These are phyloP conservation scores for Arthrobotrys sphaeroides DNA, from an alignment of 2,329 filamentous ascomycete genomes.

Conservation along the genomic window DNA sequence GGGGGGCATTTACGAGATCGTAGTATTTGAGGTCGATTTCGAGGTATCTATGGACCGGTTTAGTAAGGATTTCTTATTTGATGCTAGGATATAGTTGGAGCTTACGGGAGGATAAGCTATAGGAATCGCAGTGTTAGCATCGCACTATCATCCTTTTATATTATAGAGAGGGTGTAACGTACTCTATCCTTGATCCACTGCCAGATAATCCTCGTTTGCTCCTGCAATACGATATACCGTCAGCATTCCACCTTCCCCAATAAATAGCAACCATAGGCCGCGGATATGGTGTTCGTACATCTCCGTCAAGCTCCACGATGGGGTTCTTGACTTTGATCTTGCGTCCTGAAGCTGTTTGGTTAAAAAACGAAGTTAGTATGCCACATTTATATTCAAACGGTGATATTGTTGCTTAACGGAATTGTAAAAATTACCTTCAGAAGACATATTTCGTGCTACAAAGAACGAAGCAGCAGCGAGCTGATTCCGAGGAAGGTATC, in stretches of 20 bases:
- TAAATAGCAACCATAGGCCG: not conserved
- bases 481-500: conserved; percentile 18
- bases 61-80: not conserved
- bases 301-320: conserved; percentile 94
- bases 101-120: conserved; percentile 82
- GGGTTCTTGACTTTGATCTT: conserved; percentile 99
- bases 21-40: conserved; percentile 99
- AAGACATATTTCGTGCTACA: conserved; percentile 39
- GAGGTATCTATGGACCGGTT: conserved; percentile 71
- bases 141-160: conserved; percentile 3
- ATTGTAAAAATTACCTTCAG: conserved; percentile 9
- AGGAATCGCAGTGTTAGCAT: conserved; percentile 28
- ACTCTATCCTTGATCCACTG: conserved; percentile 96
- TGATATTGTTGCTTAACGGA: too few relatives aligned
- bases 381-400: too few relatives aligned
- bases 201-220: conserved; percentile 99
- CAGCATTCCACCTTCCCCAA: not conserved
- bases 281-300: conserved; percentile 62
- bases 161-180: conserved; percentile 55
- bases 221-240: conserved; percentile 58
- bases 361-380: not conserved
- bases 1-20: conserved; percentile 69
- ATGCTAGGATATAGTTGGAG: conserved; percentile 22
- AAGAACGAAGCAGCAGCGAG: conserved; percentile 29
- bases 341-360: conserved; percentile 19